Conservation (phyloP, 257 asterid genomes). For the Ilex aquifolium region DNA sequence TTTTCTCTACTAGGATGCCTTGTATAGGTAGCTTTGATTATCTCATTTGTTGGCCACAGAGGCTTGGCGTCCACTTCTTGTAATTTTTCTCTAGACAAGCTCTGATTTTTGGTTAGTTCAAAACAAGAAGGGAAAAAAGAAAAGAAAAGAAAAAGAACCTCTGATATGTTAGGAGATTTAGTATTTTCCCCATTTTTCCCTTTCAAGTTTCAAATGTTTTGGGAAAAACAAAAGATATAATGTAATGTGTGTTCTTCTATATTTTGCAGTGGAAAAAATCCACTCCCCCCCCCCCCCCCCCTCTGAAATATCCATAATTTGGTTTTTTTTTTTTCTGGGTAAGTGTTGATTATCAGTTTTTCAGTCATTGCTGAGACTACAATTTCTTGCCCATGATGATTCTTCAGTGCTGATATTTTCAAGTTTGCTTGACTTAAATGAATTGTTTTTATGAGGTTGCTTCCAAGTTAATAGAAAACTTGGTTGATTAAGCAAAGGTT, state of each 20-base stretch:
- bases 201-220: no score
- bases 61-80: neutral
- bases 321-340: no score
- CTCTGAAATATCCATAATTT: no score
- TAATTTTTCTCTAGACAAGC: neutral
- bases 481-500: neutral
- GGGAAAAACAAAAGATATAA: no score
- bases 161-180: no score
- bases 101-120: neutral
- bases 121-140: neutral
- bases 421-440: neutral
- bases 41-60: neutral
- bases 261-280: no score
- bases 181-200: neutral
- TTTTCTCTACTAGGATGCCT: no score
- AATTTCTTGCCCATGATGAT: neutral
- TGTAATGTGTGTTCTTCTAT: no score
- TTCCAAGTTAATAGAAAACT: neutral
- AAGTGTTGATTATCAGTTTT: neutral
- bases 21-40: no score
- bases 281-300: no score
- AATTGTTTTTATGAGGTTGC: neutral
- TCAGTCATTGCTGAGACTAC: neutral
- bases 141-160: no score
- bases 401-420: no score